These are phyloP conservation scores for Flaveria linearis DNA, from an alignment of 129 eudicot species.

Conservation along the genomic window DNA sequence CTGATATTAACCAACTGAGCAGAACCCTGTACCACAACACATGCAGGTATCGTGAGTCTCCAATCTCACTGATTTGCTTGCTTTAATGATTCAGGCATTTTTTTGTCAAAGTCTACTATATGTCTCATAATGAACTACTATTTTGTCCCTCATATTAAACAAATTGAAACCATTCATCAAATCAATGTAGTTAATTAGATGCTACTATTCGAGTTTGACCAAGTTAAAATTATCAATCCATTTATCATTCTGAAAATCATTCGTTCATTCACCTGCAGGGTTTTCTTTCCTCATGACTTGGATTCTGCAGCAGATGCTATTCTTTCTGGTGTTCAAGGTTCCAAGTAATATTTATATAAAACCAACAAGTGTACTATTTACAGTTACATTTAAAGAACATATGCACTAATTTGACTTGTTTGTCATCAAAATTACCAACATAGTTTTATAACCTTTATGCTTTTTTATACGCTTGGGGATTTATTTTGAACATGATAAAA, in stretches of 20 bases:
- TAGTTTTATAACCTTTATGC: too few species aligned
- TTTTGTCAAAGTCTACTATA: not conserved
- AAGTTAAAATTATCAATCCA: not conserved
- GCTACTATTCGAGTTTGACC: not conserved
- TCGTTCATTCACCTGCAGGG: conserved; percentile 49
- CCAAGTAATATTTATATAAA: conserved; percentile 16
- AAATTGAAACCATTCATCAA: not conserved
- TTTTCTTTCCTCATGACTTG: conserved; percentile 92
- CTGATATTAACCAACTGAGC: conserved; percentile 72
- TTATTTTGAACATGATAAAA: too few species aligned
- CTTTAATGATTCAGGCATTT: not conserved
- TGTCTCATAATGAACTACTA: not conserved
- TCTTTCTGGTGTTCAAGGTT: conserved; percentile 54
- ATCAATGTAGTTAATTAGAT: not conserved
- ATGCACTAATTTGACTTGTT: too few species aligned
- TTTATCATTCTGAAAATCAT: not conserved
- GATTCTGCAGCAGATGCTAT: conserved; percentile 93
- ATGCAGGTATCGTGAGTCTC: conserved; percentile 64
- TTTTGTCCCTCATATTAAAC: not conserved
- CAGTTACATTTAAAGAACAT: not conserved
- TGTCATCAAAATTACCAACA: too few species aligned
- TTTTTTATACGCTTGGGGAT: too few species aligned
- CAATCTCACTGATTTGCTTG: not conserved
- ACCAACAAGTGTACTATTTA: conserved; percentile 10
- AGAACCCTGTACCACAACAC: conserved; percentile 79